These are phyloP conservation scores for Lolium multiflorum DNA, from an alignment of 176 grass and related monocot genomes.

Conservation along the genomic window DNA sequence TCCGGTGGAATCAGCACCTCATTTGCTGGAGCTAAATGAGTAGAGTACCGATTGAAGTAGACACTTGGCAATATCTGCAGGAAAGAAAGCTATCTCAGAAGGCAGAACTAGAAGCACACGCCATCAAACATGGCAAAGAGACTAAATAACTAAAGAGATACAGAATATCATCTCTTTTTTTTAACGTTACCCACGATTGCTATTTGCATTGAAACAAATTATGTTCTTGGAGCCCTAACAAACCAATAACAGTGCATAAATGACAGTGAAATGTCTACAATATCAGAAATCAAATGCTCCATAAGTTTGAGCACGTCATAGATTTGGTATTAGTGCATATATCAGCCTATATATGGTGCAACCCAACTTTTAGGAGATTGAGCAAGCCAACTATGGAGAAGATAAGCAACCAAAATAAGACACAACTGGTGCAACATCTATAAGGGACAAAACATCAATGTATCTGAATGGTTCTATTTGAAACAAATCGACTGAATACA, in stretches of 20 bases:
- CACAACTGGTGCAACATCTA: not conserved
- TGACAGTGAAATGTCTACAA: not conserved
- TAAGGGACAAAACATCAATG: not conserved
- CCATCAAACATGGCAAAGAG: not conserved
- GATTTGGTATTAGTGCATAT: not conserved
- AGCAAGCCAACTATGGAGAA: not conserved
- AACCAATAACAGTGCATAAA: not conserved
- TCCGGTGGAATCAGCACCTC: constrained; percentile 61
- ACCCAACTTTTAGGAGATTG: not conserved
- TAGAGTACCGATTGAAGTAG: constrained; percentile 44
- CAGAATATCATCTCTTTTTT: not conserved
- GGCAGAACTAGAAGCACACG: not conserved
- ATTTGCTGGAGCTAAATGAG: constrained; percentile 55
- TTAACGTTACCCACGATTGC: not conserved
- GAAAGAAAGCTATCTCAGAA: constrained; percentile 30
- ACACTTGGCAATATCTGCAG: constrained; percentile 51
- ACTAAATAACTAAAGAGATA: not conserved
- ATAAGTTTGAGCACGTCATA: not conserved
- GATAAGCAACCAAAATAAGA: not conserved
- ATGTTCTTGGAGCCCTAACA: not conserved
- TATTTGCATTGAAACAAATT: no score
- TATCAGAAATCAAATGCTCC: not conserved
- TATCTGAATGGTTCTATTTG: not conserved
- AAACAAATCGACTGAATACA: not conserved
- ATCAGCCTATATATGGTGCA: not conserved